Conservation (phyloP, 306 rosid genomes). For the Cucurbita maxima region DNA sequence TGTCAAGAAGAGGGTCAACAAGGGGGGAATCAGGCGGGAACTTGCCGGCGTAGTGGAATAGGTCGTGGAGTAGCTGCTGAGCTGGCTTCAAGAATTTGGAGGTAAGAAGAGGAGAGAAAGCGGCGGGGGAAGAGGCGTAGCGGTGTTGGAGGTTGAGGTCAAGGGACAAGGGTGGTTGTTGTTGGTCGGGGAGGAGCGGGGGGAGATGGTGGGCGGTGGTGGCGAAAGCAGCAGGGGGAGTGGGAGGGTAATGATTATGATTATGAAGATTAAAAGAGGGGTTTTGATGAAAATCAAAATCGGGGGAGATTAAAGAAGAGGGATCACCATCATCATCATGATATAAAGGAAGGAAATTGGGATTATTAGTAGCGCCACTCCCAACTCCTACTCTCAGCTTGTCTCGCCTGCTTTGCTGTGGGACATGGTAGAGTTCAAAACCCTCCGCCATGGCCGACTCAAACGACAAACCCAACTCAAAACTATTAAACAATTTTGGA, state of each 20-base stretch:
- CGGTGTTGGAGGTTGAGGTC: conserved; percentile 35
- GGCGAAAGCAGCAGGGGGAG: background rate
- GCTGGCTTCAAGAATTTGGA: conserved; percentile 65
- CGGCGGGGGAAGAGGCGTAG: conserved; percentile 14
- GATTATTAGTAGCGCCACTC: background rate
- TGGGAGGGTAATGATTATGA: conserved; percentile 24
- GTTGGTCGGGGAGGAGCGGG: conserved; percentile 14
- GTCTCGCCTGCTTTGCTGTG: conserved; percentile 75
- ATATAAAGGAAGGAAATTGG: conserved; percentile 20
- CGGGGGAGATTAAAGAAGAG: conserved; percentile 29
- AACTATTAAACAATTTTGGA: no score
- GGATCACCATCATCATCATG: conserved; percentile 20
- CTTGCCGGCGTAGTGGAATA: conserved; percentile 31
- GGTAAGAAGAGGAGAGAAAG: background rate
- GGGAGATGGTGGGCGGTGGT: background rate
- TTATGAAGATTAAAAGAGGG: conserved; percentile 6
- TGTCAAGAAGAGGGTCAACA: conserved; percentile 15
- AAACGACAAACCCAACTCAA: no score
- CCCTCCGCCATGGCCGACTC: conserved; percentile 48
- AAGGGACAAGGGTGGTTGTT: conserved; percentile 46
- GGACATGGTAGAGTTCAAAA: conserved; percentile 60
- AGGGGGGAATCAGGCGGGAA: conserved; percentile 24
- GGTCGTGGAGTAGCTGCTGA: conserved; percentile 47
- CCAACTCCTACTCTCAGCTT: conserved; percentile 38
- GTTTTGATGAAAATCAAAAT: conserved; percentile 13